Evolutionary conservation across 2,329 filamentous ascomycete species (phyloP), one percentile per base, ranked within the genome.

Genomic region (Colletotrichum lindemuthianum): DNA sequence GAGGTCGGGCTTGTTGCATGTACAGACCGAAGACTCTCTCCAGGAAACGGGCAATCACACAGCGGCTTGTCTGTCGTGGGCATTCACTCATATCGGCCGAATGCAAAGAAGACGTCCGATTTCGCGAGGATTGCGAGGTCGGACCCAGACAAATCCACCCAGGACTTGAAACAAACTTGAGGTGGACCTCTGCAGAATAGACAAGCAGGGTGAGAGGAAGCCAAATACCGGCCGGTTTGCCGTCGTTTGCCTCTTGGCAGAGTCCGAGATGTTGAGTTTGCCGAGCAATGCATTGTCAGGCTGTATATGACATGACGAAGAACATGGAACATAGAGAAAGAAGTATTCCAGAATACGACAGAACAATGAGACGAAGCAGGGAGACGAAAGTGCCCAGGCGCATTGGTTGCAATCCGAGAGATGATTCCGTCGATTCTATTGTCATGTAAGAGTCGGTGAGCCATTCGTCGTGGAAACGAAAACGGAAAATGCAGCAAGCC

Each of bases 401-500:
- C 11, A 36, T 16, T 6, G 33, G 34, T 37, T 39, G 16, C 36
- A 9, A 47, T 43, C 11, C 53, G 8, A 57, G 12, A 57, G 37
- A 57, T 43, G n/a, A 13, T 32, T 8, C 41, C 12, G 36, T 34
- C 16, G 13, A 24, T 16, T n/a, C 12, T 5, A 48, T 33, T 8
- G 24, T 32, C 33, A 7, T 33, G 32, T 12, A 36, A 51, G 44
- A 60, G 50, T 39, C 61, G 47, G 40, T 50, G 45, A 61, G 45
- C n/a, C 12, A 32, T 40, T 51, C 44, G 7, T 24, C 11, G 34
- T 32, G 44, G 50, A 9, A 43, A 48, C 40, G 50, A 11, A n/a
- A 60, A 51, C 61, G 61, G 55, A 44, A 47, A 9, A 61, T 65
- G 50, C 50, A 65, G 61, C 61, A 51, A 55, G 45, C 50, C 57